Percentiles rank a stretch among this genome's conserved stretches.
phyloP scores from a whole-genome alignment of 129 eudicot genomes.

The Dittrichia graveolens region DNA sequence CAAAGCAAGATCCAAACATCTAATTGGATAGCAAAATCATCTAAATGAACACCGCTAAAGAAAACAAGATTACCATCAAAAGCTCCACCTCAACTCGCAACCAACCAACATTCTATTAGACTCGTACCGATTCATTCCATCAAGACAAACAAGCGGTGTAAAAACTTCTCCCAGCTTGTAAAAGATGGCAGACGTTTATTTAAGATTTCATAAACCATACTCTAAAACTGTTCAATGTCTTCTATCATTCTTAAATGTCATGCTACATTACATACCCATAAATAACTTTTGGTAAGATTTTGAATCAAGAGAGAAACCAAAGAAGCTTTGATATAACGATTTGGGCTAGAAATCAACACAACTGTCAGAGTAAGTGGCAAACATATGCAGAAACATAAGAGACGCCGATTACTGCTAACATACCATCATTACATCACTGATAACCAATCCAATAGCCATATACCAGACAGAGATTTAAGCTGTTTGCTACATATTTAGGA shows the following conservation, averaged over 20 bases:
- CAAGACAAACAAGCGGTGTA: too few relatives aligned
- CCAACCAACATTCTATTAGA: too few relatives aligned
- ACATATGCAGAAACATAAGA: not conserved
- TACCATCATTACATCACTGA: constrained; percentile 9
- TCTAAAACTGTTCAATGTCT: not conserved
- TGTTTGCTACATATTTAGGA: constrained; percentile 18
- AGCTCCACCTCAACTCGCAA: too few relatives aligned
- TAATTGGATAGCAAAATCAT: too few relatives aligned
- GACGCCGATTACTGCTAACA: constrained; percentile 16
- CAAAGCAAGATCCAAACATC: too few relatives aligned
- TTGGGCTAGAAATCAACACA: constrained; percentile 1
- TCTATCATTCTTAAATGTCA: too few relatives aligned
- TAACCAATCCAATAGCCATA: constrained; percentile 21
- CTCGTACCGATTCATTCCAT: too few relatives aligned
- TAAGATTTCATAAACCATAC: not conserved
- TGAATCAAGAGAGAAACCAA: not conserved
- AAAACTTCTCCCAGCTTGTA: too few relatives aligned
- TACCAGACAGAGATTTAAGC: not conserved
- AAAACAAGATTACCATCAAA: too few relatives aligned
- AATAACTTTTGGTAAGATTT: not conserved
- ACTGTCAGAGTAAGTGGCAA: not conserved
- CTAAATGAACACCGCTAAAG: too few relatives aligned
- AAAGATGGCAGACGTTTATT: too few relatives aligned
- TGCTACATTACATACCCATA: not conserved
- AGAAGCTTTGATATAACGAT: not conserved